Conservation (phyloP, 2,329 filamentous ascomycete genomes). For the Nemania sp. region DNA sequence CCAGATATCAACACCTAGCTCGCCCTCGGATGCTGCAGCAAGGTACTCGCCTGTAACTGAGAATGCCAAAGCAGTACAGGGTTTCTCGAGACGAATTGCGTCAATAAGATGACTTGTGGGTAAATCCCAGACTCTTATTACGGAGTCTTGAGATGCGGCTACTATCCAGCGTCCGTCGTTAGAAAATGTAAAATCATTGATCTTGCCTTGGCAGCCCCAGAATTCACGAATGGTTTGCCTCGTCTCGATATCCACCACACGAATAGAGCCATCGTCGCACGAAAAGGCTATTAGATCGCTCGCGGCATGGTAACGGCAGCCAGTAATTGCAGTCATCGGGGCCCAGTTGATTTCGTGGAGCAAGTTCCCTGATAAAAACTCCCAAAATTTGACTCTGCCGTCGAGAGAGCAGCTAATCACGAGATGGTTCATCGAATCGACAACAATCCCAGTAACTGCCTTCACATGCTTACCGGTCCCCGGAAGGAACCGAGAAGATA, state of each 20-base stretch:
- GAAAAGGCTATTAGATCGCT: slow-evolving; percentile 89
- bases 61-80: slow-evolving; percentile 87
- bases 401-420: slow-evolving; percentile 90
- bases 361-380: slow-evolving; percentile 85
- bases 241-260: slow-evolving; percentile 90
- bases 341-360: slow-evolving; percentile 87
- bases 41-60: slow-evolving; percentile 92
- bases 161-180: slow-evolving; percentile 94
- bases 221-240: slow-evolving; percentile 92
- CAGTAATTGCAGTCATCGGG: slow-evolving; percentile 79
- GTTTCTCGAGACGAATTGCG: slow-evolving; percentile 81
- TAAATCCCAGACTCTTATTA: slow-evolving; percentile 92
- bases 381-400: slow-evolving; percentile 97
- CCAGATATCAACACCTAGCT: slow-evolving; percentile 93
- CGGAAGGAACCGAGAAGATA: slow-evolving; percentile 57
- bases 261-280: slow-evolving; percentile 88
- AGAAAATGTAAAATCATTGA: slow-evolving; percentile 90
- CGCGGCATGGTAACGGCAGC: slow-evolving; percentile 81
- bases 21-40: slow-evolving; percentile 85
- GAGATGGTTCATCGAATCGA: slow-evolving; percentile 89
- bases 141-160: slow-evolving; percentile 82
- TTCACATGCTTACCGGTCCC: slow-evolving; percentile 81
- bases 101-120: slow-evolving; percentile 96
- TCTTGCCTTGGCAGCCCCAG: slow-evolving; percentile 79
- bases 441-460: slow-evolving; percentile 84